Percentiles rank a stretch among this genome's conserved stretches.
These are phyloP conservation scores for Aspergillus latus DNA, from an alignment of 2,329 filamentous ascomycete species.

Conservation along the genomic window DNA sequence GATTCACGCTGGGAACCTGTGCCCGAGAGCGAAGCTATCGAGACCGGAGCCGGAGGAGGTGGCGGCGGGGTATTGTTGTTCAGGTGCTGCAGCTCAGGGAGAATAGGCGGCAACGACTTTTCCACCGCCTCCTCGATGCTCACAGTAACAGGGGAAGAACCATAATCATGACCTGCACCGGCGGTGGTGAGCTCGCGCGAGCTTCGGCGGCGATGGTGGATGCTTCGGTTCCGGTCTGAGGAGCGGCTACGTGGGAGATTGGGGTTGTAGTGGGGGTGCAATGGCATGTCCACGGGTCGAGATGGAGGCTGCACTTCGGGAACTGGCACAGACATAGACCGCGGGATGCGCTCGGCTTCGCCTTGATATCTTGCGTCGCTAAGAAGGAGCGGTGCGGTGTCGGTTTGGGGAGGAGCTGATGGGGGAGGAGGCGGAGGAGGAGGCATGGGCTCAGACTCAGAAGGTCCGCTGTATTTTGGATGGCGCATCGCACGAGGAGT, in stretches of 20 bases:
- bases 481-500: conserved; percentile 90
- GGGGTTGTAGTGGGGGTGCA: conserved; percentile 43
- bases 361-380: conserved; percentile 39
- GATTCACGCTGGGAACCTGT: conserved; percentile 35
- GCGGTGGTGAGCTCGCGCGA: conserved; percentile 27
- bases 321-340: conserved; percentile 43
- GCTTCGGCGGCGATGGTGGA: conserved; percentile 33
- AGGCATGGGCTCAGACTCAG: conserved; percentile 50
- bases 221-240: conserved; percentile 38
- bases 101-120: conserved; percentile 49
- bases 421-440: conserved; percentile 10
- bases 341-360: conserved; percentile 36
- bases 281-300: conserved; percentile 35
- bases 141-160: conserved; percentile 43
- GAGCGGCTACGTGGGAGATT: conserved; percentile 42
- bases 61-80: conserved; percentile 56
- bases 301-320: conserved; percentile 28
- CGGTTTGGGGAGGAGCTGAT: conserved; percentile 52
- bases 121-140: conserved; percentile 58
- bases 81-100: conserved; percentile 63
- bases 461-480: conserved; percentile 58
- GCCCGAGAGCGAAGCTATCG: background rate
- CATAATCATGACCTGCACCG: conserved; percentile 24
- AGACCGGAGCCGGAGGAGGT: conserved; percentile 39
- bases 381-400: conserved; percentile 42